These are phyloP conservation scores for Mycena chlorophos DNA, from an alignment of 768 basidiomycete species.

Conservation along the genomic window DNA sequence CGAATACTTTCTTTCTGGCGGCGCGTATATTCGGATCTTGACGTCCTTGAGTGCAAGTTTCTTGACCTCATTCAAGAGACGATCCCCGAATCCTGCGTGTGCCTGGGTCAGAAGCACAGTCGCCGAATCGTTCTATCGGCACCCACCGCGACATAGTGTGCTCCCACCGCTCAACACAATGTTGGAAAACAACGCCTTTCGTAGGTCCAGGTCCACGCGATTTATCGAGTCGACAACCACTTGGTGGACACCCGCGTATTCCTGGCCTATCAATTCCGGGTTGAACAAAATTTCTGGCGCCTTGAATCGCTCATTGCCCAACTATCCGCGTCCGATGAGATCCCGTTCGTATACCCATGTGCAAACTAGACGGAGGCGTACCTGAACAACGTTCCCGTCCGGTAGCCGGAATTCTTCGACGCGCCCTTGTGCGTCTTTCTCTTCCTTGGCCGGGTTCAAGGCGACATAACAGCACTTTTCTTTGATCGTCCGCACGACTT, in stretches of 20 bases:
- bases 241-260: slow-evolving; percentile 96
- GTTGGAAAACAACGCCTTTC: slow-evolving; percentile 94
- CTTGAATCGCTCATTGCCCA: slow-evolving; percentile 92
- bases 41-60: slow-evolving; percentile 92
- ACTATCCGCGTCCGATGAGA: slow-evolving; percentile 45
- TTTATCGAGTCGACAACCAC: slow-evolving; percentile 98
- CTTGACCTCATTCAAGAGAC: slow-evolving; percentile 94
- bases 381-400: slow-evolving; percentile 92
- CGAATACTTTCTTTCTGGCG: slow-evolving; percentile 98
- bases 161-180: slow-evolving; percentile 96
- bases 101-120: slow-evolving; percentile 9
- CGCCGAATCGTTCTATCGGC: neutral
- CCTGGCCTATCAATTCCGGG: slow-evolving; percentile 93
- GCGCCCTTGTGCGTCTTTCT: slow-evolving; percentile 81
- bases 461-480: slow-evolving; percentile 98
- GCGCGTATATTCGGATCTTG: slow-evolving; percentile 99
- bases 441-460: slow-evolving; percentile 89
- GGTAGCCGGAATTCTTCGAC: slow-evolving; percentile 90
- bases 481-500: slow-evolving; percentile 96
- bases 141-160: slow-evolving; percentile 86
- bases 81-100: slow-evolving; percentile 88
- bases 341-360: slow-evolving; percentile 11
- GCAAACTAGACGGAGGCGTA: slow-evolving; percentile 33
- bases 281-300: slow-evolving; percentile 98
- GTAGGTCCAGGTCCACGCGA: slow-evolving; percentile 91